Conservation (phyloP, 192 early-diverging fungal genomes). For the Helicostylum pulchrum region DNA sequence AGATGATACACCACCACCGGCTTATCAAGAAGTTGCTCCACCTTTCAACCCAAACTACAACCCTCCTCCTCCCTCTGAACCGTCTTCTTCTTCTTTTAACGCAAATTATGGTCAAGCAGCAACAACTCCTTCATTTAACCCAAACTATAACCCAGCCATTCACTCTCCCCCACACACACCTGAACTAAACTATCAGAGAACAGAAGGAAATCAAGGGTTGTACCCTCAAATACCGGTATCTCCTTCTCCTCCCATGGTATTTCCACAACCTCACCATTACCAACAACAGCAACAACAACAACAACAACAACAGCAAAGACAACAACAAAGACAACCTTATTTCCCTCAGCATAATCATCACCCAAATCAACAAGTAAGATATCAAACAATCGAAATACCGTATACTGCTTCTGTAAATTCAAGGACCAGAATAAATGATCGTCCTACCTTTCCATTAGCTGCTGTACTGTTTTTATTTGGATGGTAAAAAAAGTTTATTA, state of each 20-base stretch:
- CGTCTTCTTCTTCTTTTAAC: background rate
- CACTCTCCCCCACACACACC: background rate
- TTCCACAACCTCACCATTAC: background rate
- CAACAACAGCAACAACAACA: background rate
- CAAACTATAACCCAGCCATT: background rate
- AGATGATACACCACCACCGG: conserved; percentile 9
- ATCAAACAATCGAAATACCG: conserved; percentile 16
- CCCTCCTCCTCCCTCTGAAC: background rate
- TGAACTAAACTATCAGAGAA: background rate
- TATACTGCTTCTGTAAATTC: background rate
- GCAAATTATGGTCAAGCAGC: no score
- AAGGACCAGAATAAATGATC: background rate
- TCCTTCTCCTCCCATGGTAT: background rate
- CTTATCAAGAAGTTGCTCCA: conserved; percentile 8
- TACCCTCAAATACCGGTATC: background rate
- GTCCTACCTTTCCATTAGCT: conserved; percentile 12
- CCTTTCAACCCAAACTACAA: conserved; percentile 1
- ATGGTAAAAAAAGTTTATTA: conserved; percentile 8
- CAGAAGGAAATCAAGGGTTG: background rate
- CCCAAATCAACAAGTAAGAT: background rate
- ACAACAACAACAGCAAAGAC: background rate
- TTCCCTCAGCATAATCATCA: background rate
- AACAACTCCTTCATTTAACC: conserved; percentile 5
- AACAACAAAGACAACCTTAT: background rate
- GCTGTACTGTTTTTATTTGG: conserved; percentile 23